Base-by-base conservation (phyloP, 345 rosid genomes). In the Hibiscus syriacus region DNA sequence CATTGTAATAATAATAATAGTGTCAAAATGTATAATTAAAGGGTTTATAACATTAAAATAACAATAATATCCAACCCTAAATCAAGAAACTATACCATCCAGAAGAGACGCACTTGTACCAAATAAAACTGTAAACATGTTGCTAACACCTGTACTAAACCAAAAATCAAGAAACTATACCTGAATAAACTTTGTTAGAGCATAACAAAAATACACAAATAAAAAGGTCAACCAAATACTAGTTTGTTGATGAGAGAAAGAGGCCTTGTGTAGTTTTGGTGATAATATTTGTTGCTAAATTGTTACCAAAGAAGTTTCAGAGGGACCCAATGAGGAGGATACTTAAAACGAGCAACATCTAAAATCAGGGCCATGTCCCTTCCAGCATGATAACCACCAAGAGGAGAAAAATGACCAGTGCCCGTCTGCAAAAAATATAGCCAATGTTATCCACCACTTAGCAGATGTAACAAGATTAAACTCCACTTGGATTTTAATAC, bases 311-410 rank as follows among this genome's bases (percentile, higher is more conserved):
- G n/a, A n/a, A n/a, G n/a, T n/a, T n/a, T n/a, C n/a, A n/a, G n/a
- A n/a, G n/a, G n/a, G n/a, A n/a, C n/a, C n/a, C n/a, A n/a, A n/a
- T n/a, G n/a, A n/a, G n/a, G n/a, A n/a, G n/a, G n/a, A n/a, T n/a
- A n/a, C 84, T 92, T 90, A 72, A 88, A 92, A 65, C 97, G 93
- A 46, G 98, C 98, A 53, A 90, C 98, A 77, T 92, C 98, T 78
- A 92, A 79, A 81, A 92, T 88, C 76, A 92, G 77, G 67, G 92
- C 93, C 98, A 92, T 90, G 80, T 92, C 98, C 73, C 78, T 85
- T 71, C 81, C 88, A 72, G 79, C 90, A 75, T 92, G 91, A 77
- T 90, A 92, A 55, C 98, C 97, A 77, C 98, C 97, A 71, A 90
- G 87, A 23, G 97, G 98, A 60, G 97, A 92, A 82, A 92, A 92